Conservation (phyloP, 108 stramenopile genomes). For the Seminavis robusta region DNA sequence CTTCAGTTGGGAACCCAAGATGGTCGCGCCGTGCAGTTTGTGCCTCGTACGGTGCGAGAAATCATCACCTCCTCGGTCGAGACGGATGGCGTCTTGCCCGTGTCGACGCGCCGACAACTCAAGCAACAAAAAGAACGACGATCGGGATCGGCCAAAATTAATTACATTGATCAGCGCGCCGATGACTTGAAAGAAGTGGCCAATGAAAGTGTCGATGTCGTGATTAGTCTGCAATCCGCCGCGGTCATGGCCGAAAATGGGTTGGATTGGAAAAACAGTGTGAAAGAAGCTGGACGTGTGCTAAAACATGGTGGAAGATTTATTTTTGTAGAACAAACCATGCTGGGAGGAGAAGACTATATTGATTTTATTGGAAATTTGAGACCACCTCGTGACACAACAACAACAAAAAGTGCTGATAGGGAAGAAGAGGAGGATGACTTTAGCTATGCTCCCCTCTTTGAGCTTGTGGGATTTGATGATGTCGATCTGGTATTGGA, state of each 20-base stretch:
- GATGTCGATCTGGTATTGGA: conserved; percentile 71
- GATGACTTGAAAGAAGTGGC: conserved; percentile 62
- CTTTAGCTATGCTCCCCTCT: conserved; percentile 36
- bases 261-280: conserved; percentile 67
- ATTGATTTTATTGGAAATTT: conserved; percentile 60
- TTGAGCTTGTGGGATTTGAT: conserved; percentile 77
- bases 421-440: conserved; percentile 22
- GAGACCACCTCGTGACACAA: too few relatives aligned
- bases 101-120: conserved; percentile 51
- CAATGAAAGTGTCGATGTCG: conserved; percentile 72
- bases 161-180: conserved; percentile 56
- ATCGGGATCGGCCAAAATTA: conserved; percentile 18
- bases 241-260: conserved; percentile 72
- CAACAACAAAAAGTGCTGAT: conserved; percentile 2
- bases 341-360: conserved; percentile 62
- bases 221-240: conserved; percentile 65
- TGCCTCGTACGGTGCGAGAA: conserved; percentile 75
- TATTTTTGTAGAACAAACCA: conserved; percentile 76
- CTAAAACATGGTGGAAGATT: conserved; percentile 83
- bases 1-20: conserved; percentile 76
- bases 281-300: conserved; percentile 79
- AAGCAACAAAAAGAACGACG: conserved; percentile 70
- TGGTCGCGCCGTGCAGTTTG: conserved; percentile 74
- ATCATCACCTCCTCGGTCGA: conserved; percentile 70
- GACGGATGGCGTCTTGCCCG: conserved; percentile 47